Evolutionary conservation across 2,329 filamentous ascomycete species (phyloP), one percentile per base, ranked within the genome.

Genomic region (Monosporascus sp.): DNA sequence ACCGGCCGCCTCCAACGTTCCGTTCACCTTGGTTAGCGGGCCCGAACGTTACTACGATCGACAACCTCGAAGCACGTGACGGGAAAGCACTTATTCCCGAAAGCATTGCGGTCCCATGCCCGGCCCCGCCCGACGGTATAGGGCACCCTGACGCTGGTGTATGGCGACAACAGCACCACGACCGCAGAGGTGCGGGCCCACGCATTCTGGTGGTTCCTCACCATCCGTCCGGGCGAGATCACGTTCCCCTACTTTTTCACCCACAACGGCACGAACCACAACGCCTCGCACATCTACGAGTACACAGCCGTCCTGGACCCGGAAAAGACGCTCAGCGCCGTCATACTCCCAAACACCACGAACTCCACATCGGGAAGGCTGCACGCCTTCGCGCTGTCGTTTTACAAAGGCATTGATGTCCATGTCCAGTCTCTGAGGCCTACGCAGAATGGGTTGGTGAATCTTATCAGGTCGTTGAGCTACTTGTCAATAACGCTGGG

Each of bases 271-370:
- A 71, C 68, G 4, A 73, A 75, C 58, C 71, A 68, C 56, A 76
- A 76, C 56, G 68, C 65, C 3, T 68, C 70, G 5, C 70, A 75
- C 56, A 73, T 78, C 20, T 78, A 74, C 48, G 74, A 79, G 62
- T 69, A 70, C 38, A 72, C 71, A 1, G 70, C 68, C 0, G 55
- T 68, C 3, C 51, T 79, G 8, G 62, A 68, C 7, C 62, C 67
- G 0, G 66, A 66, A 1, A 76, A 74, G 58, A 62, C 57, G 17
- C 60, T 79, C 9, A 56, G 52, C 3, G 64, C 69, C 6, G 68
- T 79, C 20, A 70, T 67, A 1, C 58, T 79, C 47, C 75, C 76
- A 0, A 61, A 67, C 9, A 71, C 68, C 6, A 66, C 67, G 1
- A 70, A 68, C 14, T 59, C 61, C 1, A 69, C 68, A 0, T 65